phyloP scores from a whole-genome alignment of 2,329 filamentous ascomycete species.

The Botrytis fabae region DNA sequence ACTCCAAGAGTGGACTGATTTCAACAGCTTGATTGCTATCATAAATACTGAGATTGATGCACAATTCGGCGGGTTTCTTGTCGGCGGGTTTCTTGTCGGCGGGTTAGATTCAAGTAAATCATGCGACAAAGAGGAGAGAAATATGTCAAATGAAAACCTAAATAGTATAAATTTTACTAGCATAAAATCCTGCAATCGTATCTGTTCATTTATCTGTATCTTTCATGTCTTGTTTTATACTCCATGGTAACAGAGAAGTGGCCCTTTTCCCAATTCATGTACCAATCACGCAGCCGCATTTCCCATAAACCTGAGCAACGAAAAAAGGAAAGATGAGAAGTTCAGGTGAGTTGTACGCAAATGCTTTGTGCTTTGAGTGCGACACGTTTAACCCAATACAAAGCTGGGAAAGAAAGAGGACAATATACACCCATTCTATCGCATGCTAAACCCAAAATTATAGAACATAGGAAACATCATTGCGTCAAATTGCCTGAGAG shows the following conservation, averaged over 20 bases:
- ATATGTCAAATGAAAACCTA: not conserved
- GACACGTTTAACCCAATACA: not conserved
- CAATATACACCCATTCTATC: not conserved
- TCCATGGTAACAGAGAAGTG: not conserved
- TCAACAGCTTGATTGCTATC: not conserved
- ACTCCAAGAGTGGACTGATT: not conserved
- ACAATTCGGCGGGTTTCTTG: not conserved
- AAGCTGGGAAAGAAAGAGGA: not conserved
- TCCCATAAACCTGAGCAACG: not conserved
- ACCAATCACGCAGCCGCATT: not conserved
- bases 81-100: too few species aligned
- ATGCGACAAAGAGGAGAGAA: not conserved
- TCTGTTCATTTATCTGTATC: constrained; percentile 5
- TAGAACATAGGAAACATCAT: constrained; percentile 6
- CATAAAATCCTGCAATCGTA: not conserved
- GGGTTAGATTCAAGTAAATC: not conserved
- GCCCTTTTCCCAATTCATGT: not conserved
- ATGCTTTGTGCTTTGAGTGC: not conserved
- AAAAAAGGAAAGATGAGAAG: not conserved
- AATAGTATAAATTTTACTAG: not conserved
- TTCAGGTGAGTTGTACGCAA: not conserved
- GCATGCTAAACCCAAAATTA: not conserved
- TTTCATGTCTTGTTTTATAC: not conserved
- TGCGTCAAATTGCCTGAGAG: not conserved
- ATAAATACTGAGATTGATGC: not conserved